These are phyloP conservation scores for Backusella luteola DNA, from an alignment of 192 early-diverging fungal species.

Conservation along the genomic window DNA sequence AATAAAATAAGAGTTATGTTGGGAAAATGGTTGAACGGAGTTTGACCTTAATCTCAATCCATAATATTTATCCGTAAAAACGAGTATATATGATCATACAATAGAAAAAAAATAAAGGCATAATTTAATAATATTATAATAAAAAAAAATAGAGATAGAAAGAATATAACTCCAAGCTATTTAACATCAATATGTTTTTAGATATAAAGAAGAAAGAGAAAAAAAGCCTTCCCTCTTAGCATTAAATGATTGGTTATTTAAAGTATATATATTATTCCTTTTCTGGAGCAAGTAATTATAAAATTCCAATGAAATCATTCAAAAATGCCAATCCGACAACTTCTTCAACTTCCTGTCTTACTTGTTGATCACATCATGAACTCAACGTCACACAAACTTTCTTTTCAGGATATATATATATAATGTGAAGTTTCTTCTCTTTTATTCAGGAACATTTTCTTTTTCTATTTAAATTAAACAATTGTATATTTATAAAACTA, in stretches of 20 bases:
- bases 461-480: background rate
- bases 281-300: conserved; percentile 2
- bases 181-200: background rate
- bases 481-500: background rate
- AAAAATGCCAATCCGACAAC: background rate
- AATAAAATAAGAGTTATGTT: background rate
- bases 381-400: background rate
- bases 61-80: background rate
- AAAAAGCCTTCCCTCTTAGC: background rate
- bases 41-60: background rate
- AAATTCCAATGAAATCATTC: background rate
- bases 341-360: background rate
- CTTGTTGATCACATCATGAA: background rate
- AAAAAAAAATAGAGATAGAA: background rate
- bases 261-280: background rate
- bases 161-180: background rate
- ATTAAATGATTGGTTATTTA: background rate
- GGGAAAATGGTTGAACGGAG: background rate
- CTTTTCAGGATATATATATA: background rate
- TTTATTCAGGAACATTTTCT: background rate
- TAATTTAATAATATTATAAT: background rate
- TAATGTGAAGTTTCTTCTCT: background rate
- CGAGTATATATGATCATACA: background rate
- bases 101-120: background rate
- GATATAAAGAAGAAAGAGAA: background rate